A percentile compares a stretch with the other conserved stretches of the same genome.
Evolutionary conservation across 2,329 filamentous ascomycete species (phyloP).

Genomic region (Epichloe scottii): DNA sequence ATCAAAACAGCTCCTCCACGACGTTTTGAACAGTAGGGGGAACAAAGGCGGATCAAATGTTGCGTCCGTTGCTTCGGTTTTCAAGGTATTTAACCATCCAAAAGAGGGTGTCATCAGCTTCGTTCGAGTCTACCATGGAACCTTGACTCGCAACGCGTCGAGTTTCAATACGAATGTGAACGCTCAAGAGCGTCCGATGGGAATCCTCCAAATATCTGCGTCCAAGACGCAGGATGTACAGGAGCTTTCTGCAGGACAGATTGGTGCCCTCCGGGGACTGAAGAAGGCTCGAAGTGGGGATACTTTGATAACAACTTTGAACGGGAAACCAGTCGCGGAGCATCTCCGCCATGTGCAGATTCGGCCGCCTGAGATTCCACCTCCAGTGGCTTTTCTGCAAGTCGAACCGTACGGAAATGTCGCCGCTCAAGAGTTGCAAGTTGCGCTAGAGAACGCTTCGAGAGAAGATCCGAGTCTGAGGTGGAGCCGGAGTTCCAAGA

Average conservation of each 20-base stretch:
- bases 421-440: conserved; percentile 68
- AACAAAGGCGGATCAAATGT: conserved; percentile 24
- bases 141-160: conserved; percentile 57
- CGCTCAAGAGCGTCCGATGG: conserved; percentile 65
- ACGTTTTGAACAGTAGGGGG: conserved; percentile 27
- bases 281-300: conserved; percentile 91
- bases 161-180: conserved; percentile 83
- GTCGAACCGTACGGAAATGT: conserved; percentile 68
- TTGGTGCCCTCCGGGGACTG: conserved; percentile 82
- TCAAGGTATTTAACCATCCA: conserved; percentile 88
- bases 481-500: conserved; percentile 74
- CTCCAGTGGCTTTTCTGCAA: conserved; percentile 92
- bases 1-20: conserved; percentile 23
- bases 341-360: conserved; percentile 67
- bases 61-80: conserved; percentile 54
- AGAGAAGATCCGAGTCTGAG: conserved; percentile 88
- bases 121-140: conserved; percentile 81
- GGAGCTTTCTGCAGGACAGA: conserved; percentile 72
- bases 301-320: conserved; percentile 66
- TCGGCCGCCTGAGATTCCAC: conserved; percentile 76
- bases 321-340: conserved; percentile 48
- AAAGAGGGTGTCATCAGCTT: conserved; percentile 82
- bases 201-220: conserved; percentile 80
- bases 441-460: conserved; percentile 63
- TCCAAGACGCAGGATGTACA: conserved; percentile 76